phyloP scores from a whole-genome alignment of 306 rosid species.

The Prunus campanulata region DNA sequence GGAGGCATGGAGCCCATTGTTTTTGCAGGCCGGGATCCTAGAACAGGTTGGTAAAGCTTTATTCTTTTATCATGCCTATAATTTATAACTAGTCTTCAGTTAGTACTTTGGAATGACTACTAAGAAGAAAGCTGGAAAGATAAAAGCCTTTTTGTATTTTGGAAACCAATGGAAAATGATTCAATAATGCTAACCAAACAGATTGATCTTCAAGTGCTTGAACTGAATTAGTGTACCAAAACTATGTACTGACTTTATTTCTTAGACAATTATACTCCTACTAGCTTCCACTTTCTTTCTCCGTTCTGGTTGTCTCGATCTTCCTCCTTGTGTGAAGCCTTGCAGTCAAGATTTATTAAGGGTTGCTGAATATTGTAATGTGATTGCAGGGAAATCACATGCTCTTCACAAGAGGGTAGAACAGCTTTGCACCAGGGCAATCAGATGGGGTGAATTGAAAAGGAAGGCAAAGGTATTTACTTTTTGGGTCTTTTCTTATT shows the following conservation, averaged over 20 bases:
- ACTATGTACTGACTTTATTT: not conserved
- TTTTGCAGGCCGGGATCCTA: slow-evolving; percentile 94
- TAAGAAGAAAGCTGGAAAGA: not conserved
- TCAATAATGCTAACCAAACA: not conserved
- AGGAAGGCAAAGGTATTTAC: slow-evolving; percentile 47
- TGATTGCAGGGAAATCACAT: slow-evolving; percentile 59
- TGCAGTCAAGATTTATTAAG: not conserved
- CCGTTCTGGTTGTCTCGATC: not conserved
- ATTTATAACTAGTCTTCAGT: not conserved
- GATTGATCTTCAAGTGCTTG: not conserved
- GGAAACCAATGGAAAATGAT: no score
- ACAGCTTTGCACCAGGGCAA: slow-evolving; percentile 61
- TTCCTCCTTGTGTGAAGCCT: not conserved
- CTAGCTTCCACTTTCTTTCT: no score
- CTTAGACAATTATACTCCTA: not conserved
- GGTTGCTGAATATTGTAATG: slow-evolving; percentile 4
- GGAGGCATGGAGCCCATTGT: slow-evolving; percentile 99
- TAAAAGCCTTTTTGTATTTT: not conserved
- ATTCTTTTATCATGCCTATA: not conserved
- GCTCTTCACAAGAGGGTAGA: slow-evolving; percentile 67
- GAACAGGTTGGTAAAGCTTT: slow-evolving; percentile 52
- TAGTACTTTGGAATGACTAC: not conserved
- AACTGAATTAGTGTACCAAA: not conserved
- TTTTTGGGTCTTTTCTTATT: not conserved
- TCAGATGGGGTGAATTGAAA: slow-evolving; percentile 57